These are phyloP conservation scores for Microcera coccophila DNA, from an alignment of 2,329 filamentous ascomycete genomes.

Conservation along the genomic window DNA sequence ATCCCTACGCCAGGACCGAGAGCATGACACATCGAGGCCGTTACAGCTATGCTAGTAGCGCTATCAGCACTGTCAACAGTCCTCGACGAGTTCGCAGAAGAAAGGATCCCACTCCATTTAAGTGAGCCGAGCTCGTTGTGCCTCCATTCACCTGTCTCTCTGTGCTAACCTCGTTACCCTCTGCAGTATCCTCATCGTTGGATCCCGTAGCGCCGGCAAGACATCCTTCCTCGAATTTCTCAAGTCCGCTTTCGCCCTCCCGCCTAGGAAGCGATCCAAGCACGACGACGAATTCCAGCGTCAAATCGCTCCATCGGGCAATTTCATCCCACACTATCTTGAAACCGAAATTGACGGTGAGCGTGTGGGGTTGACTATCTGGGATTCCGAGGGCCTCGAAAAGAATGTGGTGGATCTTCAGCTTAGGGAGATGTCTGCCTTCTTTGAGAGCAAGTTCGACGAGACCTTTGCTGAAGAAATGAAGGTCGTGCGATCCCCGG, in stretches of 20 bases:
- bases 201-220: conserved; percentile 84
- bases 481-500: conserved; percentile 91
- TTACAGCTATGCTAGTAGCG: conserved; percentile 93
- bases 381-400: conserved; percentile 94
- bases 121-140: conserved; percentile 73
- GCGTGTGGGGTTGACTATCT: conserved; percentile 85
- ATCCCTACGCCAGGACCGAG: conserved; percentile 78
- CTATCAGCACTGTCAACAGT: conserved; percentile 86
- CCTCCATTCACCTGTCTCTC: background rate
- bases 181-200: conserved; percentile 80
- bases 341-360: conserved; percentile 94
- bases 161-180: conserved; percentile 10
- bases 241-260: conserved; percentile 76
- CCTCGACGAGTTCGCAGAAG: conserved; percentile 86
- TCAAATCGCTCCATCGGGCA: conserved; percentile 54
- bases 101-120: conserved; percentile 97
- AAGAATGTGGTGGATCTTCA: conserved; percentile 94
- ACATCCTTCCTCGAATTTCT: conserved; percentile 96
- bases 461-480: conserved; percentile 97
- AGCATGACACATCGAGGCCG: conserved; percentile 96
- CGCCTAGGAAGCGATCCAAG: conserved; percentile 69
- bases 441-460: conserved; percentile 97
- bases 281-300: conserved; percentile 51
- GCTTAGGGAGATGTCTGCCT: conserved; percentile 82
- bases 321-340: conserved; percentile 83